phyloP scores from a whole-genome alignment of 2,329 filamentous ascomycete species.

The Pyrenochaeta sp. region DNA sequence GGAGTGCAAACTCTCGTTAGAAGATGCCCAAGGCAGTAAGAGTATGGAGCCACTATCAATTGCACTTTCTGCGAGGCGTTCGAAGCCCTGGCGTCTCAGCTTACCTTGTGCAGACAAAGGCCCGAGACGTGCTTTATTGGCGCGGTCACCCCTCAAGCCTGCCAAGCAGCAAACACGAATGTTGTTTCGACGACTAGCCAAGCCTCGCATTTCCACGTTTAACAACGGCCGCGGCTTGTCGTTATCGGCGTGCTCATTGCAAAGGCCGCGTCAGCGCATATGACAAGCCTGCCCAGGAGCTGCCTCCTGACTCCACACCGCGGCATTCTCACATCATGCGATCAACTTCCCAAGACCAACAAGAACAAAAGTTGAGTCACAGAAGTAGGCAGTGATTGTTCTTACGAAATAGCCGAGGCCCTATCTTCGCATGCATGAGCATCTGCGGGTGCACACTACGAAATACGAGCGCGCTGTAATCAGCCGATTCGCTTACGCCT shows the following conservation, averaged over 20 bases:
- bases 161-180: conserved; percentile 44
- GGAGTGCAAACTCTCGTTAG: conserved; percentile 20
- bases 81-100: conserved; percentile 37
- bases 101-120: conserved; percentile 43
- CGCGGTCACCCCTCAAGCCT: conserved; percentile 41
- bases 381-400: background rate
- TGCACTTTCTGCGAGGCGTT: conserved; percentile 25
- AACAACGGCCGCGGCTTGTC: conserved; percentile 28
- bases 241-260: conserved; percentile 28
- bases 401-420: background rate
- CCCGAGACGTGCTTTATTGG: conserved; percentile 41
- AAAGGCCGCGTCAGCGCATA: conserved; percentile 44
- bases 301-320: conserved; percentile 16
- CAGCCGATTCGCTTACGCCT: conserved; percentile 39
- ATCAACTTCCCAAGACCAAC: background rate
- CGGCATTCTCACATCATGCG: conserved; percentile 4
- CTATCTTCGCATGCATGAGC: background rate
- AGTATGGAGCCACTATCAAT: conserved; percentile 21
- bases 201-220: conserved; percentile 27
- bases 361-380: background rate
- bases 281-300: conserved; percentile 20
- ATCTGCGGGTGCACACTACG: background rate
- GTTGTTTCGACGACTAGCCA: conserved; percentile 42
- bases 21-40: conserved; percentile 30
- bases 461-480: conserved; percentile 15